Base-by-base conservation (phyloP, 768 basidiomycete species). In the Boletus vinaceobasis region DNA sequence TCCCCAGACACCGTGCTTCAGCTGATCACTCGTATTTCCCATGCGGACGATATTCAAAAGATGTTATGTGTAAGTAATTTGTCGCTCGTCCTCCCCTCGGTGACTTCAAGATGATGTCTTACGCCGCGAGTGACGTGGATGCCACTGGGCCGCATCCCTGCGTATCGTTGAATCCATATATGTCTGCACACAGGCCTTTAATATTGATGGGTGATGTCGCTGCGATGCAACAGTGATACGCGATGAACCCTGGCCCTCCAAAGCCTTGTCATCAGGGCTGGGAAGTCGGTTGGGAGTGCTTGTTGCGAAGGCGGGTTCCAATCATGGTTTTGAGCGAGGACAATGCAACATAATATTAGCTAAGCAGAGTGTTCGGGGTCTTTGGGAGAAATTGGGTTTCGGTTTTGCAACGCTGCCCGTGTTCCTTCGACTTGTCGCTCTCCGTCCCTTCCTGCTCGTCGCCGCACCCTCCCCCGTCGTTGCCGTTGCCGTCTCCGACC, bases 321-420 rank as follows among this genome's bases (percentile, higher is more conserved):
- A 26, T 43, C 42, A 23, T 9, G 26, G n/a, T 29, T 38, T 11
- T 11, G 42, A 17, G 42, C 26, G 3, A 26, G 8, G 9, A n/a
- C 27, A 27, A 45, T 45, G 44, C 31, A 32, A 32, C 14, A 13
- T 29, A 39, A 43, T 60, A 65, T 53, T 71, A 71, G 33, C n/a
- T 65, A 59, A 70, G 13, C 2, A 1, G 14, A 9, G 60, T 72
- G 10, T 33, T 7, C 42, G 58, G 65, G 61, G 71, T 72, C 69
- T 67, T 70, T 69, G 70, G 35, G 70, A 72, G 68, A 70, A 23
- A 66, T 66, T 55, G 65, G 52, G 63, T 67, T 65, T 70, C 59
- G 53, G 57, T 68, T 70, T 63, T 72, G 68, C 69, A 71, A 72
- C 68, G 66, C 68, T 62, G 58, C 51, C 47, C 52, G 55, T 65